phyloP scores from a whole-genome alignment of 2,329 filamentous ascomycete genomes.

The Trichocomaceae sp. region DNA sequence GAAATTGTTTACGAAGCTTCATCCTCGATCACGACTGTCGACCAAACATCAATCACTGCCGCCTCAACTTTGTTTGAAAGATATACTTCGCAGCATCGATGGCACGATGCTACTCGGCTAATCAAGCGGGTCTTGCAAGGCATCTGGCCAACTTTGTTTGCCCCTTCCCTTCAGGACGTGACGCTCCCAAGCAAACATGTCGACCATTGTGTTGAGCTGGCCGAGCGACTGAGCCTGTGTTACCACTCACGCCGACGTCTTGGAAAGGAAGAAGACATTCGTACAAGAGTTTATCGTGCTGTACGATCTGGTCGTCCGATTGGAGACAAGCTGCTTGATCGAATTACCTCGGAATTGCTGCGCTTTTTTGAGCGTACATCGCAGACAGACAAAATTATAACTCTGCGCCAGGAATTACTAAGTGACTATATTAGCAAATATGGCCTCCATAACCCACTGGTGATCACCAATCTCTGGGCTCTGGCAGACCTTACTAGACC shows the following conservation, averaged over 20 bases:
- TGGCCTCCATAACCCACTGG: conserved; percentile 28
- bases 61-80: conserved; percentile 35
- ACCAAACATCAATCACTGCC: conserved; percentile 37
- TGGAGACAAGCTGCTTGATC: conserved; percentile 27
- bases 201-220: conserved; percentile 43
- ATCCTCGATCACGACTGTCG: conserved; percentile 33
- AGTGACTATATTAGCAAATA: conserved; percentile 32
- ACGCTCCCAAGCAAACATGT: conserved; percentile 37
- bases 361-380: conserved; percentile 24
- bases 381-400: conserved; percentile 32
- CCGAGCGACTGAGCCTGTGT: conserved; percentile 42
- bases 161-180: conserved; percentile 40
- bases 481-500: conserved; percentile 33
- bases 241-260: conserved; percentile 36
- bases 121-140: conserved; percentile 41
- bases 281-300: conserved; percentile 31
- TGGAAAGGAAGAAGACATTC: conserved; percentile 32
- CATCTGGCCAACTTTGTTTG: conserved; percentile 44
- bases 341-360: conserved; percentile 25
- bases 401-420: conserved; percentile 34
- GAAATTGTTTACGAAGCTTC: conserved; percentile 42
- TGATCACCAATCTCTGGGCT: conserved; percentile 32
- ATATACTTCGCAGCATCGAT: conserved; percentile 44
- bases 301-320: conserved; percentile 23
- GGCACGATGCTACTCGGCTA: conserved; percentile 42